Evolutionary conservation across 352 stramenopile species (phyloP).

Genomic region (Globisporangium paddicum): DNA sequence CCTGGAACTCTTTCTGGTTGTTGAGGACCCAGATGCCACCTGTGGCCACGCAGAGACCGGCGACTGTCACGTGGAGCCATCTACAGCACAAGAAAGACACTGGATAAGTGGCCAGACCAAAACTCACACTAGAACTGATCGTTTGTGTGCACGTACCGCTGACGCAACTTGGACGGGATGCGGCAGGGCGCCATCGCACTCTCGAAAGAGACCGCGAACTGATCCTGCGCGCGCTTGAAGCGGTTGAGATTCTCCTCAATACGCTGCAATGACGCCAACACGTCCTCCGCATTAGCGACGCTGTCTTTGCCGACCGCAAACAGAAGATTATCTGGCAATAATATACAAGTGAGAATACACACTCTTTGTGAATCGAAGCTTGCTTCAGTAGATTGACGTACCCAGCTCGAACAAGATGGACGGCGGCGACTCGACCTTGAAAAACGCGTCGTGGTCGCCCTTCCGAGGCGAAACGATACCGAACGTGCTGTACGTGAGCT

Average conservation of each 20-base stretch:
- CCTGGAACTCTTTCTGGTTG: slow-evolving; percentile 63
- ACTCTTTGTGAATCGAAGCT: neutral
- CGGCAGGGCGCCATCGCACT: slow-evolving; percentile 51
- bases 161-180: slow-evolving; percentile 62
- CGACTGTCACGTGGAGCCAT: slow-evolving; percentile 61
- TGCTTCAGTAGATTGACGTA: slow-evolving; percentile 13
- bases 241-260: slow-evolving; percentile 47
- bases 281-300: slow-evolving; percentile 21
- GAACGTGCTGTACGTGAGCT: slow-evolving; percentile 53
- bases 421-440: slow-evolving; percentile 40
- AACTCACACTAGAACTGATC: neutral
- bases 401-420: slow-evolving; percentile 45
- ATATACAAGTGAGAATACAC: neutral
- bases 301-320: slow-evolving; percentile 5
- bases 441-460: slow-evolving; percentile 41
- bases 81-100: slow-evolving; percentile 11
- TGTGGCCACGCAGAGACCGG: slow-evolving; percentile 46
- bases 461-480: slow-evolving; percentile 53
- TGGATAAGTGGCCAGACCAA: neutral
- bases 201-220: slow-evolving; percentile 52
- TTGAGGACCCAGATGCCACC: slow-evolving; percentile 57
- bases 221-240: slow-evolving; percentile 34
- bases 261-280: slow-evolving; percentile 36
- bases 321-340: slow-evolving; percentile 3
- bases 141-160: slow-evolving; percentile 23